These are phyloP conservation scores for Penicillium samsonianum DNA, from an alignment of 495 filamentous ascomycete genomes.

Conservation along the genomic window DNA sequence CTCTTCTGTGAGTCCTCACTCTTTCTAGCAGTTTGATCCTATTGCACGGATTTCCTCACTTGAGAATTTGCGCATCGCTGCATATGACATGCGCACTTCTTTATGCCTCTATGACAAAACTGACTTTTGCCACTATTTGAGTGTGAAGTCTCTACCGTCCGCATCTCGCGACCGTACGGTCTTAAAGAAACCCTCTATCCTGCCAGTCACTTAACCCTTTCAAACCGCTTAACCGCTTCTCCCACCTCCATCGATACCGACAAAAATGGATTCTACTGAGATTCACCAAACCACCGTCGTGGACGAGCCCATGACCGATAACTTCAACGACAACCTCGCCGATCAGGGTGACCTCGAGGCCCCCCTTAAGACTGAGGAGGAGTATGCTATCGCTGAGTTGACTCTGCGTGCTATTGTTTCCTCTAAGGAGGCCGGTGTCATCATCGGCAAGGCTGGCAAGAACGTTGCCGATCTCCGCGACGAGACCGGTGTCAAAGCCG, in stretches of 20 bases:
- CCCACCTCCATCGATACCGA: slow-evolving; percentile 5
- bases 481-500: slow-evolving; percentile 95
- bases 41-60: not conserved
- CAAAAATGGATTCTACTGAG: slow-evolving; percentile 50
- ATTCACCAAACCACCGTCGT: slow-evolving; percentile 45
- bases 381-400: slow-evolving; percentile 87
- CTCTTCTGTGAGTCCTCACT: slow-evolving; percentile 28
- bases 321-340: slow-evolving; percentile 48
- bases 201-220: slow-evolving; percentile 11
- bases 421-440: slow-evolving; percentile 96
- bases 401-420: slow-evolving; percentile 97
- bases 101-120: slow-evolving; percentile 1
- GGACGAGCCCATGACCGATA: slow-evolving; percentile 51
- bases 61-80: slow-evolving; percentile 2
- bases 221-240: slow-evolving; percentile 11
- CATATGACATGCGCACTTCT: not conserved
- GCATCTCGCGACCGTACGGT: slow-evolving; percentile 12
- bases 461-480: slow-evolving; percentile 97
- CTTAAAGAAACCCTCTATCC: slow-evolving; percentile 21
- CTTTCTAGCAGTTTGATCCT: not conserved
- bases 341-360: slow-evolving; percentile 66
- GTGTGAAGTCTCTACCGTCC: slow-evolving; percentile 13
- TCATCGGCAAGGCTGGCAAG: slow-evolving; percentile 98
- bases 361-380: slow-evolving; percentile 85
- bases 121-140: not conserved